phyloP scores from a whole-genome alignment of 2,329 filamentous ascomycete genomes.

The Cryoendolithus antarcticus region DNA sequence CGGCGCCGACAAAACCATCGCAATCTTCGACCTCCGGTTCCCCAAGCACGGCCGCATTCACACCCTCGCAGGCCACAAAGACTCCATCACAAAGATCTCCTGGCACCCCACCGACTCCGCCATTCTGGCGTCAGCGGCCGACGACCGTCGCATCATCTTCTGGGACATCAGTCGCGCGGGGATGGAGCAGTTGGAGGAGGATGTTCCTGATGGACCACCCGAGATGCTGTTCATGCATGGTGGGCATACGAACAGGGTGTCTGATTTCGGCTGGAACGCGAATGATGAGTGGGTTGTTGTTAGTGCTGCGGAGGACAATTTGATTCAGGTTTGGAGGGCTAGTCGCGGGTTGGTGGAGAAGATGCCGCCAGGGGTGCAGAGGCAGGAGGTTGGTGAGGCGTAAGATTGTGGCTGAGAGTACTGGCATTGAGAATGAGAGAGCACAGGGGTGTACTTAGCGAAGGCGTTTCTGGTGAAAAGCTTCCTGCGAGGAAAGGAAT shows the following conservation, averaged over 20 bases:
- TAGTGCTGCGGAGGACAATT: conserved; percentile 90
- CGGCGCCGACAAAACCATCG: conserved; percentile 89
- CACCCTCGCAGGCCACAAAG: conserved; percentile 74
- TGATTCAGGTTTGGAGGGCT: conserved; percentile 67
- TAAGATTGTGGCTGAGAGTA: no score
- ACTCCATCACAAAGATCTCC: conserved; percentile 79
- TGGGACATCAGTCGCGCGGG: conserved; percentile 91
- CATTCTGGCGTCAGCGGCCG: conserved; percentile 80
- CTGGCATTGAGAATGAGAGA: no score
- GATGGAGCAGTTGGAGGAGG: conserved; percentile 88
- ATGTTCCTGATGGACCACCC: conserved; percentile 86
- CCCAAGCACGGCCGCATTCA: conserved; percentile 68
- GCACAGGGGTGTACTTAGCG: no score
- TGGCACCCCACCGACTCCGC: conserved; percentile 90
- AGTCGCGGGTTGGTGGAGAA: conserved; percentile 24
- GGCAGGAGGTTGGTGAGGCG: conserved; percentile 20
- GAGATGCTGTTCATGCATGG: conserved; percentile 99
- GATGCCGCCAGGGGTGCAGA: conserved; percentile 18
- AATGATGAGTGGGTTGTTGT: conserved; percentile 96
- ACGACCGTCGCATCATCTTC: conserved; percentile 87
- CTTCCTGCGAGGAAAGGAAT: no score
- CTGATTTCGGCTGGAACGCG: conserved; percentile 95
- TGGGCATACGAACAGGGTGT: conserved; percentile 91
- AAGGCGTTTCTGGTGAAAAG: no score
- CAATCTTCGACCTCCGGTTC: conserved; percentile 77